Conservation (phyloP, 208 protist species). For the Balamuthia mandrillaris region DNA sequence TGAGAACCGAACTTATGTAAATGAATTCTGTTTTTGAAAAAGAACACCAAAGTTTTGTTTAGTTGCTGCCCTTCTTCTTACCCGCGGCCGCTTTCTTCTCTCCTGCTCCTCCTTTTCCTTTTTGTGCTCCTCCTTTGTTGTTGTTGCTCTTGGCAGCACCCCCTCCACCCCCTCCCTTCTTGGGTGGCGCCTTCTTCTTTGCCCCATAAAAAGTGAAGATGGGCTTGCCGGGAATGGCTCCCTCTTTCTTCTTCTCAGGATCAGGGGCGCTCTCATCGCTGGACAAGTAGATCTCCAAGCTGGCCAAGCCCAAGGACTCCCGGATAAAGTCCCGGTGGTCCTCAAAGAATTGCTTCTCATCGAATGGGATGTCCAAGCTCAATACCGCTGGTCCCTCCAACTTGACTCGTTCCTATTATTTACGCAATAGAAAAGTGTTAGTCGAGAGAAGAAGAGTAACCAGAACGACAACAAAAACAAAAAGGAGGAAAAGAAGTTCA, state of each 20-base stretch:
- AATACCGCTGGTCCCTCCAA: not conserved
- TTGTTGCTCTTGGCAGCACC: too few species aligned
- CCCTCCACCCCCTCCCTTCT: conserved; percentile 13
- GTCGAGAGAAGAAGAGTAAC: too few species aligned
- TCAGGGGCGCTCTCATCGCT: not conserved
- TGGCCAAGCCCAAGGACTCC: not conserved
- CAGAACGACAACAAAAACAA: too few species aligned
- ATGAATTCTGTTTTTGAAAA: too few species aligned
- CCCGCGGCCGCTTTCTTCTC: too few species aligned
- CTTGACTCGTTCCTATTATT: conserved; percentile 7
- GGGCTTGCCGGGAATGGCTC: conserved; percentile 17
- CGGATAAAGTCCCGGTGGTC: conserved; percentile 15
- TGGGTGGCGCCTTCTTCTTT: conserved; percentile 20
- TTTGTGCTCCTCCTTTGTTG: too few species aligned
- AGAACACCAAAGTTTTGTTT: too few species aligned
- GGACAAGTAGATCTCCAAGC: not conserved
- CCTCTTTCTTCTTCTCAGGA: conserved; percentile 22
- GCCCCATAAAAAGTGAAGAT: conserved; percentile 18
- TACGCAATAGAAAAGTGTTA: too few species aligned
- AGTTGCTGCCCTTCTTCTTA: too few species aligned
- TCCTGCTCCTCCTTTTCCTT: too few species aligned
- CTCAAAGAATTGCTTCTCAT: conserved; percentile 32
- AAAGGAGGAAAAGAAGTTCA: too few species aligned
- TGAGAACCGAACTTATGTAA: too few species aligned
- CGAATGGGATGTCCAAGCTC: conserved; percentile 15